Evolutionary conservation across 768 basidiomycete species (phyloP).

Genomic region (Amanita rimosa): DNA sequence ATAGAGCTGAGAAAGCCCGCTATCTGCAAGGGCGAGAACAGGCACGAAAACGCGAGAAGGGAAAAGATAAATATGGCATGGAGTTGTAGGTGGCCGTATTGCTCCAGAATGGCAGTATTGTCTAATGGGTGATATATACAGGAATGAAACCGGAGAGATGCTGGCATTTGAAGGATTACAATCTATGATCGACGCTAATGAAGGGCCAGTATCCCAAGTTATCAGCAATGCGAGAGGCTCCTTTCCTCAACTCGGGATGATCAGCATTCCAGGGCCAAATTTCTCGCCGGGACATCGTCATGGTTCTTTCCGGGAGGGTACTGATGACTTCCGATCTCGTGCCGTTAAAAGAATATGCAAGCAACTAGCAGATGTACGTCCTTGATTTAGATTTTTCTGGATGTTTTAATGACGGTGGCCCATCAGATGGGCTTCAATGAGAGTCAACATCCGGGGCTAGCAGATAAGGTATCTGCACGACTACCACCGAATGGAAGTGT

Average conservation of each 20-base stretch:
- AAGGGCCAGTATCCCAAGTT: constrained; percentile 15
- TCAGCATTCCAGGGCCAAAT: constrained; percentile 40
- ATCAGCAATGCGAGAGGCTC: constrained; percentile 51
- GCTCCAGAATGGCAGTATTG: neutral
- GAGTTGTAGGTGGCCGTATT: neutral
- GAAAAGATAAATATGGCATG: constrained; percentile 18
- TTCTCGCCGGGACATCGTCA: constrained; percentile 18
- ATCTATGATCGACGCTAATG: neutral
- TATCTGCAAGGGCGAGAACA: constrained; percentile 43
- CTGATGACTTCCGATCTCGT: constrained; percentile 25
- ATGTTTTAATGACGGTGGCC: neutral
- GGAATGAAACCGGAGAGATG: neutral
- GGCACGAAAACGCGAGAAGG: constrained; percentile 31
- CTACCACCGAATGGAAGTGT: constrained; percentile 32
- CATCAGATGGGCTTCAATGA: constrained; percentile 71
- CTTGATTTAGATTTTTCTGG: constrained; percentile 6
- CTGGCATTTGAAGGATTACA: constrained; percentile 2
- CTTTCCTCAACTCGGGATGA: constrained; percentile 55
- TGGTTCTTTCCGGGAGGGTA: constrained; percentile 10
- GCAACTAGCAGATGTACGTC: constrained; percentile 54
- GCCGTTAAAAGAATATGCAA: constrained; percentile 39
- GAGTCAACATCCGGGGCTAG: constrained; percentile 39
- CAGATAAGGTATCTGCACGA: constrained; percentile 36
- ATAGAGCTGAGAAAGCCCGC: constrained; percentile 60
- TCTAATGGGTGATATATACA: neutral